Percentiles rank a stretch among this genome's conserved stretches.
Conservation (phyloP, 1,284 basidiomycete species). For the Leccinum griseonigrum region DNA sequence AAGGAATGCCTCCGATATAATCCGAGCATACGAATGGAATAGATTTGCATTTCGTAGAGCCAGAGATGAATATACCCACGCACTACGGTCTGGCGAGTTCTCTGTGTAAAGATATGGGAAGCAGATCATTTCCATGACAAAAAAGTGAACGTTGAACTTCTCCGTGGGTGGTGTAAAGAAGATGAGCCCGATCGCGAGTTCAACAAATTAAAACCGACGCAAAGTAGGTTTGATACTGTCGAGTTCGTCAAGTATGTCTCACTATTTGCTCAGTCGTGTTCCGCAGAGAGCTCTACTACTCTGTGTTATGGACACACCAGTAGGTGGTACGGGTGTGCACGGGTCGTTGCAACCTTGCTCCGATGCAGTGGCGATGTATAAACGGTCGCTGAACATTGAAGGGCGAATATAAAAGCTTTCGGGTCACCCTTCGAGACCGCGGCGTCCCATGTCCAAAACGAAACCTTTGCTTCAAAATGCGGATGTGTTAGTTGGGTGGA, state of each 20-base stretch:
- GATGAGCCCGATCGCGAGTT: not conserved
- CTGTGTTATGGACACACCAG: not conserved
- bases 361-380: not conserved
- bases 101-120: not conserved
- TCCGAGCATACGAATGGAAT: not conserved
- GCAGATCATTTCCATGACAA: not conserved
- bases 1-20: not conserved
- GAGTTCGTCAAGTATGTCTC: not conserved
- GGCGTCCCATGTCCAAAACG: not conserved
- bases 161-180: not conserved
- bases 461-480: not conserved
- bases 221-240: not conserved
- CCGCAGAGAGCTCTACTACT: not conserved
- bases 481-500: not conserved
- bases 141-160: not conserved
- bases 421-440: not conserved
- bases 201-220: not conserved
- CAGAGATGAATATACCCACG: not conserved
- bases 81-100: not conserved
- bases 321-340: not conserved
- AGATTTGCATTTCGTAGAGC: not conserved
- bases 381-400: not conserved
- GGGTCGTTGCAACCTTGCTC: not conserved
- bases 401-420: not conserved
- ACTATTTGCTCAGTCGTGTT: not conserved